Evolutionary conservation across 495 filamentous ascomycete genomes (phyloP), one percentile per base, ranked within the genome.

Genomic region (Sordaria brevicollis): DNA sequence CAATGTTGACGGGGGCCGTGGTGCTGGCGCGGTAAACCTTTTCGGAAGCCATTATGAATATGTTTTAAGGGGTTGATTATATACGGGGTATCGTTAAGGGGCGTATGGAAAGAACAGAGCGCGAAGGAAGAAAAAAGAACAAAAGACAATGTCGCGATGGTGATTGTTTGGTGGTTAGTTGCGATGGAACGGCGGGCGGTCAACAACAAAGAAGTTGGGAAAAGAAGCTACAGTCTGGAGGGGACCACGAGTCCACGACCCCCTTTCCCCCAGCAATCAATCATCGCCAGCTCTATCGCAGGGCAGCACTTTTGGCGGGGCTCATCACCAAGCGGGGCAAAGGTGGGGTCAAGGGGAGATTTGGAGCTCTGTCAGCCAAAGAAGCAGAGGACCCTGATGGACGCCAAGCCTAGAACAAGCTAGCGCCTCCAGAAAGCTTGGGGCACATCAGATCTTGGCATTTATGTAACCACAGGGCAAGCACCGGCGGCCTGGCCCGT

Each of bases 1-100:
- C 95, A 76, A 99, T 99, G 84, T 99, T 99, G 74, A 99, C 95
- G 17, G 95, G 95, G 31, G 95, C 95, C 37, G 93, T 97, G 62
- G 94, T 97, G 82, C 91, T 97, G 67, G 96, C 93, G 76, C 92
- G 89, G 84, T 94, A 93, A 76, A 98, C 80, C 67, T 80, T 83
- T 29, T 76, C 77, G 43, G 84, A 81, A 31, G 83, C 77, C 86
- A 88, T 88, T 19, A n/a, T 68, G 21, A 57, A 57, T 57, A 57
- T 29, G 21, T 29, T 57, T 25, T 3, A 2, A 21, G n/a, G n/a
- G n/a, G n/a, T n/a, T n/a, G 38, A 31, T 62, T 68, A 35, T 68
- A 15, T 35, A 3, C 15, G 21, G 67, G 67, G 34, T 34, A 66
- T 33, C 17, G 17, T n/a, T 37, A 36, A n/a, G 65, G 8, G 17